A percentile compares a stretch with the other conserved stretches of the same genome.
phyloP scores from a whole-genome alignment of 179 eudicot genomes.

The Beta corolliflora region DNA sequence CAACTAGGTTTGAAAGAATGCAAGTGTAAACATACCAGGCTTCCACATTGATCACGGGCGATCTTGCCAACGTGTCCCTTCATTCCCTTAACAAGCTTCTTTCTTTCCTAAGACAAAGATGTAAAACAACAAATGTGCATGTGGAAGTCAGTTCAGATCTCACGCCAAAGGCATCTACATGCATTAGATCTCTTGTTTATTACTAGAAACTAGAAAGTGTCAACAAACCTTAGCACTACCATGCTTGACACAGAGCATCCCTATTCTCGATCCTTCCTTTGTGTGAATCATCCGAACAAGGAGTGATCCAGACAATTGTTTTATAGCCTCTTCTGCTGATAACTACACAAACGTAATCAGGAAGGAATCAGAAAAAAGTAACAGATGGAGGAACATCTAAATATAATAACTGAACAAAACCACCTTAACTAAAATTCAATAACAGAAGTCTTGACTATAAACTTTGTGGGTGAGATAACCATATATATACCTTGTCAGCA shows the following conservation, averaged over 20 bases:
- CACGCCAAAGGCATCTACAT: neutral
- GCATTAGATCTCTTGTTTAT: neutral
- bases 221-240: slow-evolving; percentile 85
- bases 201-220: neutral
- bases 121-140: neutral
- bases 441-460: neutral
- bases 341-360: slow-evolving; percentile 50
- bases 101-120: slow-evolving; percentile 60
- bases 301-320: slow-evolving; percentile 68
- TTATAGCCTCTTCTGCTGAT: slow-evolving; percentile 78
- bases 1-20: neutral
- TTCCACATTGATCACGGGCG: slow-evolving; percentile 67
- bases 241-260: slow-evolving; percentile 82
- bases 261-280: slow-evolving; percentile 83
- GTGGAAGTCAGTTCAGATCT: slow-evolving; percentile 14
- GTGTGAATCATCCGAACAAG: slow-evolving; percentile 90
- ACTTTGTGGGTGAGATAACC: neutral
- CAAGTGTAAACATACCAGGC: slow-evolving; percentile 51
- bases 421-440: neutral
- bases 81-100: slow-evolving; percentile 84
- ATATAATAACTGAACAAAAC: neutral
- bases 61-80: slow-evolving; percentile 73
- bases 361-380: slow-evolving; percentile 2
- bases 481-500: slow-evolving; percentile 70
- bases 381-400: neutral